A percentile compares a stretch with the other conserved stretches of the same genome.
Conservation (phyloP, 305 asterid species). For the Lippia alba region DNA sequence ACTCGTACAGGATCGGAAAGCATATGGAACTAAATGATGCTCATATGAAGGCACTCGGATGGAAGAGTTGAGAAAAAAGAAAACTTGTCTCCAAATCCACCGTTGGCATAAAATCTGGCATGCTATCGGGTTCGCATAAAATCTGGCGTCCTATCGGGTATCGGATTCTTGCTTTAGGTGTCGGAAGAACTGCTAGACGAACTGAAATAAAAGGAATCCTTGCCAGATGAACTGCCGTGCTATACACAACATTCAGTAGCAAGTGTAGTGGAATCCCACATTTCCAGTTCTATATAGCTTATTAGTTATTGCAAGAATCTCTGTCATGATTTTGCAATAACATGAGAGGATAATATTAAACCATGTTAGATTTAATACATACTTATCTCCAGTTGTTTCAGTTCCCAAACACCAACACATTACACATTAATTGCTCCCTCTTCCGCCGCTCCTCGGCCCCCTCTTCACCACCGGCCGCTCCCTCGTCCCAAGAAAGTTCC, state of each 20-base stretch:
- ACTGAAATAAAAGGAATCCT: not conserved
- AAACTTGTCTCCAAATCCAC: not conserved
- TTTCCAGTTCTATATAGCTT: too few relatives aligned
- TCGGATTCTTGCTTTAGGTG: not conserved
- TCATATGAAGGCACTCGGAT: conserved; percentile 72
- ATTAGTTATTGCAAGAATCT: too few relatives aligned
- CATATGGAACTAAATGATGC: conserved; percentile 61
- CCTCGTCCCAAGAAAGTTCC: conserved; percentile 75
- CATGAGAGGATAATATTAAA: too few relatives aligned
- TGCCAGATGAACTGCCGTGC: not conserved
- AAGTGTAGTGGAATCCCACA: too few relatives aligned
- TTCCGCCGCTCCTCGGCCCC: conserved; percentile 60
- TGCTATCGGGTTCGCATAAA: not conserved
- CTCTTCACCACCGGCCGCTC: conserved; percentile 85
- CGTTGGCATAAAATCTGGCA: not conserved
- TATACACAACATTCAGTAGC: too few relatives aligned
- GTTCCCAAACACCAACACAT: too few relatives aligned
- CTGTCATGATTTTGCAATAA: too few relatives aligned
- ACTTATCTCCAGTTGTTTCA: too few relatives aligned
- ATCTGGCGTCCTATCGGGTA: not conserved
- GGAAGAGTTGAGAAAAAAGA: conserved; percentile 47
- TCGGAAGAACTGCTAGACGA: conserved; percentile 10
- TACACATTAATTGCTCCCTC: too few relatives aligned
- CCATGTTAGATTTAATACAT: too few relatives aligned
- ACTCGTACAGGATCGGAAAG: conserved; percentile 72